phyloP scores from a whole-genome alignment of 2,329 filamentous ascomycete species.

The Diaporthe sp. region DNA sequence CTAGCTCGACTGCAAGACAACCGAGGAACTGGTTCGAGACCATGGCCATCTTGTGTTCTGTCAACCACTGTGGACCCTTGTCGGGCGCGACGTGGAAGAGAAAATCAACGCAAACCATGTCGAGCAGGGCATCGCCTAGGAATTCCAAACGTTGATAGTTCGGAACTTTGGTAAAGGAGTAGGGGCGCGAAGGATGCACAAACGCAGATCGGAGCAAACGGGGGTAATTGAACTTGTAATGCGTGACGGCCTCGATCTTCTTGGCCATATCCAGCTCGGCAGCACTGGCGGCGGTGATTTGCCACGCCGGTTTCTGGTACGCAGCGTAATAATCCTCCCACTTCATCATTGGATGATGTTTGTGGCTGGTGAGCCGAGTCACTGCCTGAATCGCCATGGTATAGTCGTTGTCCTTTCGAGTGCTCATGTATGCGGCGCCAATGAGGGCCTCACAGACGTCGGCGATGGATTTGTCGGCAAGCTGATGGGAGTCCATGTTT shows the following conservation, averaged over 20 bases:
- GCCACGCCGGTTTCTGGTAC: conserved; percentile 81
- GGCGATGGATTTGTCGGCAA: conserved; percentile 91
- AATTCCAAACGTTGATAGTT: conserved; percentile 95
- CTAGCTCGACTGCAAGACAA: conserved; percentile 82
- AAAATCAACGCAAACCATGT: conserved; percentile 87
- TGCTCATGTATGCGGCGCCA: conserved; percentile 80
- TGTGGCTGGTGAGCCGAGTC: conserved; percentile 76
- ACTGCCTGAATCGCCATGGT: conserved; percentile 74
- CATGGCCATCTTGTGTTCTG: conserved; percentile 99
- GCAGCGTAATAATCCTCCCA: conserved; percentile 81
- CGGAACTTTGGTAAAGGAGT: conserved; percentile 81
- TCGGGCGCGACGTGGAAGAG: conserved; percentile 82
- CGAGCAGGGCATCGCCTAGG: conserved; percentile 88
- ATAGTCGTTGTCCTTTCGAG: conserved; percentile 57
- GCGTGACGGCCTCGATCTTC: conserved; percentile 70
- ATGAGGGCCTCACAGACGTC: conserved; percentile 97
- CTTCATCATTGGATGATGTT: conserved; percentile 75
- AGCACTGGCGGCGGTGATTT: conserved; percentile 71
- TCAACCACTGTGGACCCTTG: conserved; percentile 95
- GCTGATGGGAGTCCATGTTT: conserved; percentile 69
- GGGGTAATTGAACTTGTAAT: conserved; percentile 79
- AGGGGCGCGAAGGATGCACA: conserved; percentile 86
- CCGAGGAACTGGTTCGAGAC: conserved; percentile 95
- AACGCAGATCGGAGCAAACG: conserved; percentile 87
- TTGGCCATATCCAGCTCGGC: conserved; percentile 77